Base-by-base conservation (phyloP, 192 early-diverging fungal genomes). In the Gonapodya sp. region DNA sequence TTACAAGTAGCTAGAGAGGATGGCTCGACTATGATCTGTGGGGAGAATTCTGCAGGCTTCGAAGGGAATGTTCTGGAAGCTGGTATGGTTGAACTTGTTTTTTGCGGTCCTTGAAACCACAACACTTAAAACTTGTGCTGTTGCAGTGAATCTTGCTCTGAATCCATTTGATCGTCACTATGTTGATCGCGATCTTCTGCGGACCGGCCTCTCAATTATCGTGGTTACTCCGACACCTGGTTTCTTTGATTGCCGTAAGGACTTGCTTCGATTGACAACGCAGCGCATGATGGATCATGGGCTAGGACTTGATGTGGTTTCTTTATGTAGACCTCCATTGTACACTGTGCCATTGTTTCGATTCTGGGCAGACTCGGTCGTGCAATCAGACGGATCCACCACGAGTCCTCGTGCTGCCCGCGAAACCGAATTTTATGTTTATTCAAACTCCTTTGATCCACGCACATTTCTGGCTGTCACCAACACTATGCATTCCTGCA, bases 51-150 rank as follows among this genome's bases (percentile, higher is more conserved):
- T 31, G 89, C 92, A 79, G 93, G 96, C 0, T 92, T 89, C 80
- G 95, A 97, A 82, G 97, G 97, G 33, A 98, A 97, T 84, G 88
- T 99, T 32, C 89, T 99, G 0, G 97, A 98, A 85, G 95, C 97
- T 0, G 8, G 46, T 64, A 24, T 16, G 46, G n/a, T n/a, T n/a
- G n/a, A n/a, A n/a, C n/a, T n/a, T n/a, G n/a, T n/a, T n/a, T n/a
- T n/a, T n/a, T n/a, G n/a, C n/a, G n/a, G n/a, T n/a, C n/a, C n/a
- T n/a, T n/a, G n/a, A n/a, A n/a, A n/a, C n/a, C n/a, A n/a, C n/a
- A n/a, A n/a, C n/a, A n/a, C n/a, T n/a, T n/a, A n/a, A n/a, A n/a
- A n/a, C n/a, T n/a, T n/a, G n/a, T n/a, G n/a, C n/a, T n/a, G n/a
- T n/a, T n/a, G n/a, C 46, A 64, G 92, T 99, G 73, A 99, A 99